A percentile compares a stretch with the other conserved stretches of the same genome.
Evolutionary conservation across 495 filamentous ascomycete species (phyloP).

Genomic region (Margaritispora aquatica): DNA sequence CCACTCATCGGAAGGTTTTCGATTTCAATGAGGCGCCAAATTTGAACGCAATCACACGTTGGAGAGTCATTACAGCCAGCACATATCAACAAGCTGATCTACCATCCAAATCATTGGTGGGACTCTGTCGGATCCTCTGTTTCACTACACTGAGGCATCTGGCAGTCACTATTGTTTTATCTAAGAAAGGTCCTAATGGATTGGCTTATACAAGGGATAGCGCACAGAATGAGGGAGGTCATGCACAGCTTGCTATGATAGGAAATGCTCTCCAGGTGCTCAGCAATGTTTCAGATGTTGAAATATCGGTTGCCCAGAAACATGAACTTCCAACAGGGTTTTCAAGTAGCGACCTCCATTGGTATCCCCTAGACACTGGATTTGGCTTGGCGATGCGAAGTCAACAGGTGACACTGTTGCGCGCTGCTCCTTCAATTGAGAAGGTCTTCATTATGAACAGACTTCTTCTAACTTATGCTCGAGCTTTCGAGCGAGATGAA

Average conservation of each 20-base stretch:
- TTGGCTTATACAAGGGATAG: neutral
- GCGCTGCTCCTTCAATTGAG: neutral
- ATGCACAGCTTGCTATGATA: neutral
- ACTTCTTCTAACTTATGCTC: constrained; percentile 24
- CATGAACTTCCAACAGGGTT: neutral
- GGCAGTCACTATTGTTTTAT: neutral
- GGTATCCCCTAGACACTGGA: neutral
- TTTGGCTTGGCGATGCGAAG: neutral
- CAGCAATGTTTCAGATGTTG: neutral
- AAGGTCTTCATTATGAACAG: neutral
- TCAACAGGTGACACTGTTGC: neutral
- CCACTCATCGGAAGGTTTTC: neutral
- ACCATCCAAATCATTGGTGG: neutral
- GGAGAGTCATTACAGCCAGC: neutral
- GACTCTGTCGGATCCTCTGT: neutral
- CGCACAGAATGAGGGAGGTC: neutral
- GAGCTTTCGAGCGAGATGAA: neutral
- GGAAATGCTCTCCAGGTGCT: neutral
- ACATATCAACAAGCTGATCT: too few relatives aligned
- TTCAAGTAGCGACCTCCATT: too few relatives aligned
- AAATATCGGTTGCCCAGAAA: neutral
- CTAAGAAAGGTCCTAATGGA: too few relatives aligned
- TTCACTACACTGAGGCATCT: neutral
- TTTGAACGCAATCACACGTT: neutral
- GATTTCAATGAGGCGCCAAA: neutral